phyloP scores from a whole-genome alignment of 1,284 basidiomycete species.

The Apiotrichum porosum region DNA sequence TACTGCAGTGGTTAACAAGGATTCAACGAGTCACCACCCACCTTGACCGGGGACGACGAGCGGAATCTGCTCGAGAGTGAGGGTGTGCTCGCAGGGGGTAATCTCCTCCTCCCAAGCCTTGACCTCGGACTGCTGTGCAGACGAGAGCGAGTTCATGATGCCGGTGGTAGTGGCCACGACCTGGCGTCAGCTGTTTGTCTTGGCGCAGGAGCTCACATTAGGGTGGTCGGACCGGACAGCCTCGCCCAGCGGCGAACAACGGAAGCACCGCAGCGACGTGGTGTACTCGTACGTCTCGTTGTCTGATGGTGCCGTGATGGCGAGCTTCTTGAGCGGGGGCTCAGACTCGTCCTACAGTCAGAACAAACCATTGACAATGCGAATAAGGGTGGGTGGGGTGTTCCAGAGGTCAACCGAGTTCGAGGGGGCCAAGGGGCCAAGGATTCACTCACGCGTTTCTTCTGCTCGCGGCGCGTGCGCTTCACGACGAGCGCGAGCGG shows the following conservation, averaged over 20 bases:
- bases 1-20: conserved; percentile 56
- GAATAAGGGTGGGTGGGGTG: neutral
- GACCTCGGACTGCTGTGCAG: conserved; percentile 86
- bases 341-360: conserved; percentile 56
- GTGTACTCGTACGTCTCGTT: conserved; percentile 78
- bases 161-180: conserved; percentile 61
- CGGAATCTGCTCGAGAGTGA: conserved; percentile 65
- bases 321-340: conserved; percentile 84
- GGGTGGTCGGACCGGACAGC: conserved; percentile 56
- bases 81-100: conserved; percentile 76
- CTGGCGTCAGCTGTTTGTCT: conserved; percentile 36
- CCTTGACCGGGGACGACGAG: conserved; percentile 34
- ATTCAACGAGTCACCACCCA: too few species aligned
- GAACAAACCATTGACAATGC: neutral
- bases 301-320: conserved; percentile 77
- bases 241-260: conserved; percentile 54
- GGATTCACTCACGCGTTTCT: conserved; percentile 60
- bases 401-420: too few species aligned
- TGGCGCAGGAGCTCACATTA: conserved; percentile 30
- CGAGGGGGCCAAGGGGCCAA: too few species aligned
- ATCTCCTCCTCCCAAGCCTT: conserved; percentile 98
- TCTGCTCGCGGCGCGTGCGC: conserved; percentile 63
- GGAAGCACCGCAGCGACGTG: conserved; percentile 71
- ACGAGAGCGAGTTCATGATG: conserved; percentile 77
- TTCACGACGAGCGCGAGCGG: conserved; percentile 74